phyloP scores from a whole-genome alignment of 108 stramenopile genomes.

The Cyclotella distinguenda region DNA sequence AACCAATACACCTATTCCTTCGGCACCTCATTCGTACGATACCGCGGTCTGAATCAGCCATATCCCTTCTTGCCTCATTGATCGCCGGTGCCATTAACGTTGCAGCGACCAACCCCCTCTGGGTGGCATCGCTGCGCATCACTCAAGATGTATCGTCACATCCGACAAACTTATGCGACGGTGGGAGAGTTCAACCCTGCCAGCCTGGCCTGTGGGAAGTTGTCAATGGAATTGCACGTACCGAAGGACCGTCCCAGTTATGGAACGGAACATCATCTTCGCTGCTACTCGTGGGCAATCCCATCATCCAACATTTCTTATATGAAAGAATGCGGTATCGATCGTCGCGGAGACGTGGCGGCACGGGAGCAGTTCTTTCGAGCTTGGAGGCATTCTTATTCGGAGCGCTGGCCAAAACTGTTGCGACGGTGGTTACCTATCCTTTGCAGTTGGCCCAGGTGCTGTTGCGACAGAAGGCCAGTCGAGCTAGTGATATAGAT shows the following conservation, averaged over 20 bases:
- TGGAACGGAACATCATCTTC: slow-evolving; percentile 82
- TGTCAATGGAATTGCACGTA: slow-evolving; percentile 35
- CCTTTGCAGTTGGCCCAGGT: slow-evolving; percentile 82
- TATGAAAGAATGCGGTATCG: slow-evolving; percentile 83
- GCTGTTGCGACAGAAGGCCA: slow-evolving; percentile 54
- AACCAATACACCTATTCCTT: not conserved
- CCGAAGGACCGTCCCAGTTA: slow-evolving; percentile 50
- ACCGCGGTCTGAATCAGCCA: slow-evolving; percentile 23
- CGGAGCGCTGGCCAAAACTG: slow-evolving; percentile 86
- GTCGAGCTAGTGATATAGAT: not conserved
- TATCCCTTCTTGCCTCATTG: slow-evolving; percentile 59
- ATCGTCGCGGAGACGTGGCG: slow-evolving; percentile 3
- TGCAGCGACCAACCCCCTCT: slow-evolving; percentile 77
- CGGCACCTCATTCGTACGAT: not conserved
- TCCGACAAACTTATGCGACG: not conserved
- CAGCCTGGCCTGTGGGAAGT: slow-evolving; percentile 43
- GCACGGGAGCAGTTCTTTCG: slow-evolving; percentile 8
- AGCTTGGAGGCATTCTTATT: slow-evolving; percentile 77
- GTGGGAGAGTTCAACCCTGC: not conserved
- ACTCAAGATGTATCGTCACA: slow-evolving; percentile 46
- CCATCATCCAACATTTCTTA: slow-evolving; percentile 88
- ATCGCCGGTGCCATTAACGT: slow-evolving; percentile 78
- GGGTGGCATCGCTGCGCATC: slow-evolving; percentile 80
- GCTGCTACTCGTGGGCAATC: slow-evolving; percentile 91
- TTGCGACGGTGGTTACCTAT: slow-evolving; percentile 90